Conservation (phyloP, 768 basidiomycete genomes). For the Pleurotus citrinopileatus region DNA sequence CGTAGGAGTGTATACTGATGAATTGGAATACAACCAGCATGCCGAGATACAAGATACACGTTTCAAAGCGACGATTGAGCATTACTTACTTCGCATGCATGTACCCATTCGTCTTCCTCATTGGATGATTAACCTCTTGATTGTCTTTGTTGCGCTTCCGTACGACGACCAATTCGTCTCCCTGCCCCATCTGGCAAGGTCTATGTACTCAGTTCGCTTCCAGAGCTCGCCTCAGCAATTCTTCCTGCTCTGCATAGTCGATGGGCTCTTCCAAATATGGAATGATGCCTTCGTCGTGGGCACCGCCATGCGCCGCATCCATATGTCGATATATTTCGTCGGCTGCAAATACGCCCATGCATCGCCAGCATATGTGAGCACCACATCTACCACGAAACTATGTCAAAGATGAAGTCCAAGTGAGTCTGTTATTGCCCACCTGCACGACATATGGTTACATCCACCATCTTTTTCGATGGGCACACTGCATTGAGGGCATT, state of each 20-base stretch:
- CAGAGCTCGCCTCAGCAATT: background rate
- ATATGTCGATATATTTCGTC: constrained; percentile 32
- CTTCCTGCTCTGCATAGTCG: background rate
- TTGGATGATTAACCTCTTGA: too few species aligned
- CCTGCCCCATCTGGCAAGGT: background rate
- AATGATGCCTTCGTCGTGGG: constrained; percentile 16
- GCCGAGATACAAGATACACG: too few species aligned
- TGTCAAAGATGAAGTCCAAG: too few species aligned
- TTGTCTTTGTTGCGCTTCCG: too few species aligned
- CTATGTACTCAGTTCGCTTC: too few species aligned
- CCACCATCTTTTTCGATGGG: constrained; percentile 49
- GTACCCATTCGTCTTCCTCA: too few species aligned
- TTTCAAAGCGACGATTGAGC: too few species aligned
- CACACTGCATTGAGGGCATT: constrained; percentile 43
- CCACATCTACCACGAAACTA: constrained; percentile 26
- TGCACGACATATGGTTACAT: constrained; percentile 55
- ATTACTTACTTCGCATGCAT: too few species aligned
- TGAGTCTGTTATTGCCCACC: constrained; percentile 16
- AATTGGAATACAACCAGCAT: too few species aligned
- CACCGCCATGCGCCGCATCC: constrained; percentile 27
- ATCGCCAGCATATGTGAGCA: constrained; percentile 55
- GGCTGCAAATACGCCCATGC: constrained; percentile 37
- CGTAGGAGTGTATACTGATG: too few species aligned
- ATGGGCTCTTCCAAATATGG: too few species aligned
- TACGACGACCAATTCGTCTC: background rate